Conservation (phyloP, 83 land plant genomes). For the Picea mariana region DNA sequence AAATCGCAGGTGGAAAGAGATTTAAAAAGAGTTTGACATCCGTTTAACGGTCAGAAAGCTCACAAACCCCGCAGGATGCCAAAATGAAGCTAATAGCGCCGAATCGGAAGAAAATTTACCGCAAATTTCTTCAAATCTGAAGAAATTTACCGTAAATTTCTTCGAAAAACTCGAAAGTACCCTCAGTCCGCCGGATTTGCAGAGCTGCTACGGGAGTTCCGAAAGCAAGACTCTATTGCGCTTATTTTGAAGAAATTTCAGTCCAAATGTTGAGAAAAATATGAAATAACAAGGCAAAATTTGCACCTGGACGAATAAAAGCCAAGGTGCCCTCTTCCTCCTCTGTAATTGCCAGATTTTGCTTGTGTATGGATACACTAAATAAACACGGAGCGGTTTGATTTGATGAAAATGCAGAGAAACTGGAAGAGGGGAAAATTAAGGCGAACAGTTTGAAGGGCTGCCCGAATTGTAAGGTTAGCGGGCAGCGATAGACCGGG, state of each 20-base stretch:
- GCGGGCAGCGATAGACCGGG: constrained; percentile 11
- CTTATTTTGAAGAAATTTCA: too few relatives aligned
- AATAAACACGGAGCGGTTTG: background rate
- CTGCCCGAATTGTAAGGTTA: constrained; percentile 8
- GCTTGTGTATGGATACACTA: background rate
- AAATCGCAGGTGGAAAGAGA: too few relatives aligned
- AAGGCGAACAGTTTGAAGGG: background rate
- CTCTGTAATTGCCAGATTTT: background rate
- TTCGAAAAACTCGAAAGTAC: background rate
- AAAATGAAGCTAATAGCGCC: background rate
- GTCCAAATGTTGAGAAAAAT: too few relatives aligned
- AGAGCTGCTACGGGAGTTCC: background rate
- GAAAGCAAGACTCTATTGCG: background rate
- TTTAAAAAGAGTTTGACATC: too few relatives aligned
- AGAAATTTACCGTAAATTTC: background rate
- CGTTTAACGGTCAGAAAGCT: too few relatives aligned
- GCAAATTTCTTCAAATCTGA: background rate
- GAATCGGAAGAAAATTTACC: background rate
- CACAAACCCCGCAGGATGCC: too few relatives aligned
- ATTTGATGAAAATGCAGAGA: background rate
- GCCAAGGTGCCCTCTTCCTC: too few relatives aligned
- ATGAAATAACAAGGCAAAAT: too few relatives aligned
- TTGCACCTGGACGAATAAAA: too few relatives aligned
- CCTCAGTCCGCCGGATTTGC: background rate
- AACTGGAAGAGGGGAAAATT: background rate